These are phyloP conservation scores for Podaxis pistillaris DNA, from an alignment of 768 basidiomycete genomes.

Conservation along the genomic window DNA sequence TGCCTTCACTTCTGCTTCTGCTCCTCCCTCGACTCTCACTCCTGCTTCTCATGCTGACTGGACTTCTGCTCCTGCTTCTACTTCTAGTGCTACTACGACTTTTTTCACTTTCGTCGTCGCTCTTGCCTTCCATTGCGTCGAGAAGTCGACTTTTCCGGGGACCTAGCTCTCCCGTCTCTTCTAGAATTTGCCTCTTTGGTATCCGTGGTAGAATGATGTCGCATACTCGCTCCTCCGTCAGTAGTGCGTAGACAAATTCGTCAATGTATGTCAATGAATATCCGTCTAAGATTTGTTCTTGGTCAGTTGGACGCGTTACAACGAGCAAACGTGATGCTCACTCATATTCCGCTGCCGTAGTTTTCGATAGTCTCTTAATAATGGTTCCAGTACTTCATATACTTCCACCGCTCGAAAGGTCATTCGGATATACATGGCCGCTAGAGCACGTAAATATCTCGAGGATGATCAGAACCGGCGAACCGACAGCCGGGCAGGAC, in stretches of 20 bases:
- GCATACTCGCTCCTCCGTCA: slow-evolving; percentile 90
- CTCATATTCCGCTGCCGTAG: slow-evolving; percentile 78
- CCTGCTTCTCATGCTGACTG: neutral
- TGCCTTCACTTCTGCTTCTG: slow-evolving; percentile 30
- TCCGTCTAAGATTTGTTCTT: slow-evolving; percentile 52
- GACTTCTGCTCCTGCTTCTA: slow-evolving; percentile 19
- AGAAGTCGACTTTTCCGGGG: slow-evolving; percentile 85
- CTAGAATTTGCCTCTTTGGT: slow-evolving; percentile 79
- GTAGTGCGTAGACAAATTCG: slow-evolving; percentile 82
- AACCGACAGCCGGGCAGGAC: slow-evolving; percentile 26
- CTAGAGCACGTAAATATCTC: slow-evolving; percentile 92
- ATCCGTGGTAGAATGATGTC: slow-evolving; percentile 94
- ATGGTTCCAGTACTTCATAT: slow-evolving; percentile 89
- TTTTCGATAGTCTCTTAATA: slow-evolving; percentile 93
- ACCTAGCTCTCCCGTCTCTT: slow-evolving; percentile 89
- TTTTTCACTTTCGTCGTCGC: slow-evolving; percentile 47
- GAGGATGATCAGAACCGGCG: neutral
- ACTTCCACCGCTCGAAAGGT: slow-evolving; percentile 90
- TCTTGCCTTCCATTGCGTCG: slow-evolving; percentile 80
- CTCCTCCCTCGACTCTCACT: slow-evolving; percentile 28
- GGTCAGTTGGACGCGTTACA: slow-evolving; percentile 1
- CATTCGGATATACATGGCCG: slow-evolving; percentile 92
- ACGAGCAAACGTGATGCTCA: slow-evolving; percentile 33
- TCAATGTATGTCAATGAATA: slow-evolving; percentile 88
- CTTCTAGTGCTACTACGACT: slow-evolving; percentile 33